Evolutionary conservation across 371 early-diverging fungal genomes (phyloP), one percentile per base, ranked within the genome.

Genomic region (Mortierella sp.): DNA sequence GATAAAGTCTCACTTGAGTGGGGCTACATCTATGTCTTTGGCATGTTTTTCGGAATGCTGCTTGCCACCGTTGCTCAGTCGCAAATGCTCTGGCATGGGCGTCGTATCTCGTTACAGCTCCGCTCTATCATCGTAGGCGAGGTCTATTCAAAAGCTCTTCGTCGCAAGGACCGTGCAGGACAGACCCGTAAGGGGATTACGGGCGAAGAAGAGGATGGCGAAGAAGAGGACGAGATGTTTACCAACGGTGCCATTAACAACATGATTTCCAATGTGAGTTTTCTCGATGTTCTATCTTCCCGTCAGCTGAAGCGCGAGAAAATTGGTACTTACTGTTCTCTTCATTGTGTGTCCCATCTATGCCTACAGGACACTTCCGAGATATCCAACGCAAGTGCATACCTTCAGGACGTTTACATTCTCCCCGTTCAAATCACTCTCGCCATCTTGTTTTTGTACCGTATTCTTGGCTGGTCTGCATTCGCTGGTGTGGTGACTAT

Each of bases 241-340:
- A 82, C 68, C 37, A 71, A 79, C 24, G 93, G 93, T 11, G 83
- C 84, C 21, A 79, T 93, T 56, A 87, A 85, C 57, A 93, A 87
- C 69, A 70, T 94, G 64, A 84, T 92, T 47, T 85, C 92, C 9
- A 86, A 91, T 11, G 94, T 72, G 65, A 93, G 60, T 48, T 41
- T 6, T 7, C n/a, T 19, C 17, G 27, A 12, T 11, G 28, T 8
- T 6, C 42, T 23, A 17, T 34, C 17, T 14, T 15, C 15, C 11
- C 28, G 8, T 12, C 46, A 30, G 19, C 11, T 19, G 17, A 9
- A 34, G 15, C 8, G 31, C n/a, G n/a, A n/a, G n/a, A n/a, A n/a
- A n/a, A n/a, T n/a, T n/a, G n/a, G n/a, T n/a, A 9, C 7, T 9
- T 0, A 14, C 6, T 15, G 11, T 32, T 49, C 1, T 37, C 78